Percentiles rank a stretch among this genome's conserved stretches.
Evolutionary conservation across 2,329 filamentous ascomycete genomes (phyloP).

Genomic region (Clonostachys rhizophaga): DNA sequence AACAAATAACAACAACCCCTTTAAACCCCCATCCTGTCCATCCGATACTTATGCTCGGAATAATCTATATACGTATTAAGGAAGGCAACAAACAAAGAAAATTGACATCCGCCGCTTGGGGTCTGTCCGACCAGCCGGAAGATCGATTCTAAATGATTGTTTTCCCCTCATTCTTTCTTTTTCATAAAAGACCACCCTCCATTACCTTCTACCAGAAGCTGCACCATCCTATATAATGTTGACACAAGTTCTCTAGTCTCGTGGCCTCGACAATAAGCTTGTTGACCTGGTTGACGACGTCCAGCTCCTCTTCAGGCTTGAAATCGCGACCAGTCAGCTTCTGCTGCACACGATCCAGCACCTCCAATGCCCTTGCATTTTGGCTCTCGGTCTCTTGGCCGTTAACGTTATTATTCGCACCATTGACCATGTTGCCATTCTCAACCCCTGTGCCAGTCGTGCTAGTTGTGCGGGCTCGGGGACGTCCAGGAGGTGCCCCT

Average conservation of each 20-base stretch:
- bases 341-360: slow-evolving; percentile 86
- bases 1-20: too few species aligned
- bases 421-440: slow-evolving; percentile 28
- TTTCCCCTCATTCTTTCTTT: too few species aligned
- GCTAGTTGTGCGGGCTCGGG: slow-evolving; percentile 57
- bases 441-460: slow-evolving; percentile 29
- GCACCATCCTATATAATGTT: slow-evolving; percentile 99
- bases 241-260: slow-evolving; percentile 93
- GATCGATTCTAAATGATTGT: too few species aligned
- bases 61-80: too few species aligned
- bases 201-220: slow-evolving; percentile 74
- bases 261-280: slow-evolving; percentile 91
- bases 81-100: too few species aligned
- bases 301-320: slow-evolving; percentile 77
- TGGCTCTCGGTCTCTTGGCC: slow-evolving; percentile 67
- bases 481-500: slow-evolving; percentile 36
- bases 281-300: slow-evolving; percentile 80
- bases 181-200: too few species aligned
- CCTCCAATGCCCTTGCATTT: slow-evolving; percentile 88
- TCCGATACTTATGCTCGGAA: too few species aligned
- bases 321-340: slow-evolving; percentile 95
- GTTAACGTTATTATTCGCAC: slow-evolving; percentile 10
- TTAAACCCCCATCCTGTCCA: too few species aligned
- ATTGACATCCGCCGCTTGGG: too few species aligned
- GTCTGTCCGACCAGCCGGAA: too few species aligned